These are phyloP conservation scores for Petunia secreta DNA, from an alignment of 257 asterid genomes.

Conservation along the genomic window DNA sequence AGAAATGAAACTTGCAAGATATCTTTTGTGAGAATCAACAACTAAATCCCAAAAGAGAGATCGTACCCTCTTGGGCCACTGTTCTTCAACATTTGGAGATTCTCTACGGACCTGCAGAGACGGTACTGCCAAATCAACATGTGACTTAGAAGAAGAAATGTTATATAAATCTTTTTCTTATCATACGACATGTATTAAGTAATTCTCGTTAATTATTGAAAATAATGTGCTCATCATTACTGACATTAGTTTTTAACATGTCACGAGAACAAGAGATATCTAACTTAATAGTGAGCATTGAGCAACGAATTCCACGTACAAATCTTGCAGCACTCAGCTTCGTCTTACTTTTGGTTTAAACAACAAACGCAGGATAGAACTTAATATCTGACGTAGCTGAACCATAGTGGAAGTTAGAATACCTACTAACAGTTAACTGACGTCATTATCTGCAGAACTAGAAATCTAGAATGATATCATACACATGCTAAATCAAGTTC, in stretches of 20 bases:
- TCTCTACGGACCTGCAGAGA: conserved; percentile 66
- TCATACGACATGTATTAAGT: background rate
- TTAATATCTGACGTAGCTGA: background rate
- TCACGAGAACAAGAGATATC: background rate
- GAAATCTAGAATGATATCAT: background rate
- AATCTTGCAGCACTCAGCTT: background rate
- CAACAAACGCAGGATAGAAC: background rate
- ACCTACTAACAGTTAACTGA: background rate
- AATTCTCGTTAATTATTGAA: background rate
- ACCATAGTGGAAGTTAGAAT: background rate
- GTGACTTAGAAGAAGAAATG: background rate
- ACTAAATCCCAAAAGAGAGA: background rate
- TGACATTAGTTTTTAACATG: background rate
- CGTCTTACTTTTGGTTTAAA: background rate
- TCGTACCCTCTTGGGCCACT: conserved; percentile 64
- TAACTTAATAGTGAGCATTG: background rate
- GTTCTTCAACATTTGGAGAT: conserved; percentile 41
- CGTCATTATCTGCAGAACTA: background rate
- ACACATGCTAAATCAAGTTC: background rate
- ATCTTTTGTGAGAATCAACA: conserved; percentile 21
- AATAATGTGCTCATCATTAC: background rate
- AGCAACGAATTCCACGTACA: background rate
- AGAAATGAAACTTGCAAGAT: conserved; percentile 17
- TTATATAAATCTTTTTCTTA: background rate
- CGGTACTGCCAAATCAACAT: conserved; percentile 1